These are phyloP conservation scores for Aspergillus proliferans DNA, from an alignment of 2,329 filamentous ascomycete genomes.

Conservation along the genomic window DNA sequence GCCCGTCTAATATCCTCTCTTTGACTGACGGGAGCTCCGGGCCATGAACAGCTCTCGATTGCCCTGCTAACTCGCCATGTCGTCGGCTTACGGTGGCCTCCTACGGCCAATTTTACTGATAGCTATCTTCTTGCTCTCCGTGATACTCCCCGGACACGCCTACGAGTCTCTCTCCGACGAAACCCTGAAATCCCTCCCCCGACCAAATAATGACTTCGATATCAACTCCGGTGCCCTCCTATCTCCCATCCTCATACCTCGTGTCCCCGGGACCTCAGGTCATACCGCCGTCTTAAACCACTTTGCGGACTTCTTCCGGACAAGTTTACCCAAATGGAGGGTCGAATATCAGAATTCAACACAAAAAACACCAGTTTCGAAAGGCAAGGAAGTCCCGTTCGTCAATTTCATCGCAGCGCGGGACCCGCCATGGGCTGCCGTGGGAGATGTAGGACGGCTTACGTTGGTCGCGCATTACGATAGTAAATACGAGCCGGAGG, in stretches of 20 bases:
- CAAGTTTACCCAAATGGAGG: slow-evolving; percentile 69
- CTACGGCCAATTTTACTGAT: slow-evolving; percentile 19
- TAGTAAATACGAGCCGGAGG: slow-evolving; percentile 68
- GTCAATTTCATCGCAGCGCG: slow-evolving; percentile 78
- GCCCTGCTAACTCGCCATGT: slow-evolving; percentile 16
- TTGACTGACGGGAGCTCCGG: neutral
- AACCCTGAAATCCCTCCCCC: slow-evolving; percentile 64
- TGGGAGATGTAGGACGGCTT: slow-evolving; percentile 71
- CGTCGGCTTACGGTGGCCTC: slow-evolving; percentile 22
- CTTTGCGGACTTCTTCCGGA: slow-evolving; percentile 74
- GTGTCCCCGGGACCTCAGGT: slow-evolving; percentile 80
- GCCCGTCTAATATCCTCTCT: neutral
- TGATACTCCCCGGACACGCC: slow-evolving; percentile 29
- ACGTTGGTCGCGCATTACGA: slow-evolving; percentile 94
- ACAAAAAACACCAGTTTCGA: slow-evolving; percentile 69
- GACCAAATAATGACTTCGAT: slow-evolving; percentile 70
- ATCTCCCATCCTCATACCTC: slow-evolving; percentile 77
- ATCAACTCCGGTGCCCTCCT: slow-evolving; percentile 69
- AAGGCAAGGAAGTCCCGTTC: slow-evolving; percentile 68
- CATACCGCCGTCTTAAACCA: slow-evolving; percentile 68
- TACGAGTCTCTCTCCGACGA: slow-evolving; percentile 66
- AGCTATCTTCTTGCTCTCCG: slow-evolving; percentile 18
- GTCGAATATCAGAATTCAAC: slow-evolving; percentile 87
- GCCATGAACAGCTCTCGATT: slow-evolving; percentile 2
- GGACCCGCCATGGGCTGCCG: slow-evolving; percentile 74